These are phyloP conservation scores for Chenopodium berlandieri DNA, from an alignment of 148 eudicot species.

Conservation along the genomic window DNA sequence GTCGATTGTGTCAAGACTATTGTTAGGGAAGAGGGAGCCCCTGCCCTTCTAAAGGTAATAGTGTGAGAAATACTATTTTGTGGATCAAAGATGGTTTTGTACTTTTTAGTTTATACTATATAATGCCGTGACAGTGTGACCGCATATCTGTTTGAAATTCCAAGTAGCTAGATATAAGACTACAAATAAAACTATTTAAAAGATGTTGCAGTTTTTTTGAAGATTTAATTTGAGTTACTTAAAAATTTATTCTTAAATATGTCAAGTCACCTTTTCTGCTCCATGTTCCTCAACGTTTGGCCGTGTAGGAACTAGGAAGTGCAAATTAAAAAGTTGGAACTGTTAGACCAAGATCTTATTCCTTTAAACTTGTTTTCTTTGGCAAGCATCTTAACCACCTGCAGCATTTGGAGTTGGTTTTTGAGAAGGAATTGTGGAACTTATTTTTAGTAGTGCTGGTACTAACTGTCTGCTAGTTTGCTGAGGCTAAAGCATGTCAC, in stretches of 20 bases:
- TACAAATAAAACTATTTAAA: not conserved
- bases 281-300: no score
- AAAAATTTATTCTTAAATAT: no score
- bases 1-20: conserved; percentile 72
- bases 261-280: not conserved
- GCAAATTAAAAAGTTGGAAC: not conserved
- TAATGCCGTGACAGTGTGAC: not conserved
- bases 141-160: not conserved
- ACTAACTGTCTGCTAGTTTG: not conserved
- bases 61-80: not conserved
- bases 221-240: not conserved
- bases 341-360: not conserved
- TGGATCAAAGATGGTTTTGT: not conserved
- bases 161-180: not conserved
- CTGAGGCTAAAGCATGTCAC: not conserved
- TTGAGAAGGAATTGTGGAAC: not conserved
- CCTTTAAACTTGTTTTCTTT: not conserved
- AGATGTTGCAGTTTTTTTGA: not conserved
- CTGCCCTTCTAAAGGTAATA: conserved; percentile 76
- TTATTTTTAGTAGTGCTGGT: not conserved
- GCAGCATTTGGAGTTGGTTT: not conserved
- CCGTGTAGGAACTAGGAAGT: not conserved
- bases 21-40: conserved; percentile 77
- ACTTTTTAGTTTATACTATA: no score
- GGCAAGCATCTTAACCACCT: not conserved